Evolutionary conservation across 2,329 filamentous ascomycete species (phyloP).

Genomic region (Pseudogymnoascus sp.): DNA sequence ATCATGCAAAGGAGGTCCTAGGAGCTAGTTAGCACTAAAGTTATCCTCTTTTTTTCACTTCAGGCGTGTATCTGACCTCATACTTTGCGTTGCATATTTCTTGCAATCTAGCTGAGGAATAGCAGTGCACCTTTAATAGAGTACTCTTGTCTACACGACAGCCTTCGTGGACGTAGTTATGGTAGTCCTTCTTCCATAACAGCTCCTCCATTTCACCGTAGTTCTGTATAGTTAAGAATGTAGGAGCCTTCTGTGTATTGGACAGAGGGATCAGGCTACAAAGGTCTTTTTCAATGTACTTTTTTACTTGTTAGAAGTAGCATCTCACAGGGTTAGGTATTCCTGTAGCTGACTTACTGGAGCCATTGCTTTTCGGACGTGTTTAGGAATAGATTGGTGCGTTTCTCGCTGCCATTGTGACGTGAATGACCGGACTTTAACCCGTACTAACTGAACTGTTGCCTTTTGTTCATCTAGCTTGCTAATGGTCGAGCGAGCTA

Average conservation of each 20-base stretch:
- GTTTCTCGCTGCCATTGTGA: no score
- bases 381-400: no score
- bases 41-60: slow-evolving; percentile 9
- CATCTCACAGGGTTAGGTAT: no score
- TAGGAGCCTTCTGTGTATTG: slow-evolving; percentile 16
- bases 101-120: slow-evolving; percentile 16
- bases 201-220: slow-evolving; percentile 15
- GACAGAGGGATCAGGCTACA: no score
- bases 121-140: slow-evolving; percentile 16
- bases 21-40: slow-evolving; percentile 13
- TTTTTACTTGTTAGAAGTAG: no score
- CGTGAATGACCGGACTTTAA: no score
- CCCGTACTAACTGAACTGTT: no score
- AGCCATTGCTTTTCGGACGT: no score
- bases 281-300: no score
- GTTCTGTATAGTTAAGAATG: slow-evolving; percentile 16
- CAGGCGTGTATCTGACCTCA: slow-evolving; percentile 16
- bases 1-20: slow-evolving; percentile 17
- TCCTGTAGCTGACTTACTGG: no score
- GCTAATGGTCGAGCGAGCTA: no score
- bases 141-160: slow-evolving; percentile 15
- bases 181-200: slow-evolving; percentile 14
- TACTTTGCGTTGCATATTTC: slow-evolving; percentile 16
- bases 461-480: no score
- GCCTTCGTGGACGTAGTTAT: slow-evolving; percentile 15